These are phyloP conservation scores for Fragilaria radians DNA, from an alignment of 108 stramenopile genomes.

Conservation along the genomic window DNA sequence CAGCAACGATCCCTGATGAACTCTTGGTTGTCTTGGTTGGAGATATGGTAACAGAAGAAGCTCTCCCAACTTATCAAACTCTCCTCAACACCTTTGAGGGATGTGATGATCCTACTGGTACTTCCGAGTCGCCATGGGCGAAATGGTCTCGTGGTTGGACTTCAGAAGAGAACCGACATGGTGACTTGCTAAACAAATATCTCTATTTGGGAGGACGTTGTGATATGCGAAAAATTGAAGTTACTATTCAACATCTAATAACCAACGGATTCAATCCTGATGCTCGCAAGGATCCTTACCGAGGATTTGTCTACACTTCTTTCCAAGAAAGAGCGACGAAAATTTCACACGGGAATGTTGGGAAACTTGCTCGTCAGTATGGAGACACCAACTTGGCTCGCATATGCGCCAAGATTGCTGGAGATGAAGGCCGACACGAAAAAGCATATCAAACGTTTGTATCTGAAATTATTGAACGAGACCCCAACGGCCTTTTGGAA, in stretches of 20 bases:
- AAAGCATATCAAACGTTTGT: constrained; percentile 85
- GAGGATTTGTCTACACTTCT: constrained; percentile 91
- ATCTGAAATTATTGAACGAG: constrained; percentile 76
- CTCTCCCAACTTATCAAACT: constrained; percentile 89
- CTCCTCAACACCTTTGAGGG: constrained; percentile 91
- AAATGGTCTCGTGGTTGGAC: constrained; percentile 90
- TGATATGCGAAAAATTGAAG: constrained; percentile 88
- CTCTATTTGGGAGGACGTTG: constrained; percentile 76
- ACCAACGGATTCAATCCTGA: constrained; percentile 86
- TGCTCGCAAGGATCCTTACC: constrained; percentile 87
- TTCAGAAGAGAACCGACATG: constrained; percentile 90
- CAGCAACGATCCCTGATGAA: constrained; percentile 68
- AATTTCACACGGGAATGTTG: constrained; percentile 82
- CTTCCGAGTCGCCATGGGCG: constrained; percentile 78
- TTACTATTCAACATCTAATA: constrained; percentile 90
- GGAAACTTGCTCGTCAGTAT: constrained; percentile 57
- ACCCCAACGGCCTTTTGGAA: constrained; percentile 77
- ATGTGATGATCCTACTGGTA: constrained; percentile 88
- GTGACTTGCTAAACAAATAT: constrained; percentile 90
- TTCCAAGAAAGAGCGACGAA: constrained; percentile 93
- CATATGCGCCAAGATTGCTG: constrained; percentile 88
- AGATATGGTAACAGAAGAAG: constrained; percentile 92
- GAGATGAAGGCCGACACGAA: constrained; percentile 90
- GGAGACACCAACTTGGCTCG: constrained; percentile 63
- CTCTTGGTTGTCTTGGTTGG: constrained; percentile 83